Evolutionary conservation across 2,329 filamentous ascomycete genomes (phyloP), one percentile per base, ranked within the genome.

Genomic region (Apiospora pterosperma): DNA sequence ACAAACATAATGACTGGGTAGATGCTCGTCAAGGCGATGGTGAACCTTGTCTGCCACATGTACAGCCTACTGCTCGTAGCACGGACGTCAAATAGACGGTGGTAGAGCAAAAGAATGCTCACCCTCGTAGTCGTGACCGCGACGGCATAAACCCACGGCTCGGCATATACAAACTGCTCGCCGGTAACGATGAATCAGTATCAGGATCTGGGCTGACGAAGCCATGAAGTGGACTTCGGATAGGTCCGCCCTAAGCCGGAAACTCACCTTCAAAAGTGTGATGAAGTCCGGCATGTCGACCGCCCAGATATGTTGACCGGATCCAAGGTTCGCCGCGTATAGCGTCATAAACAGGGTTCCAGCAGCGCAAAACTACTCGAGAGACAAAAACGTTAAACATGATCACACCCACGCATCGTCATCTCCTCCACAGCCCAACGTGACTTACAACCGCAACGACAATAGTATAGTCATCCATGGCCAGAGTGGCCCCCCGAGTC

Each of bases 21-120:
- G 23, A 66, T 67, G 10, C 69, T 21, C 10, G 69, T 69, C n/a
- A 76, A 66, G 58, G 64, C 70, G 1, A 67, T 59, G 16, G 70
- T 70, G 52, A 69, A 64, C 7, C 28, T 67, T 23, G 74, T 65
- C 19, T 68, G 67, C 34, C 72, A 65, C 19, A 71, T 68, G 42
- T 73, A 69, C 2, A 59, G 19, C 31, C 19, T 59, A 31, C 58
- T 69, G 67, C 64, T 34, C 64, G 58, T 38, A n/a, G 67, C 68
- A 5, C 68, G 70, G n/a, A 73, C 66, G 31, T 74, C 68, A 62
- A 77, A 76, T 10, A 77, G 64, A 11, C 74, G 72, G 25, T 70
- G 70, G 55, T 77, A 77, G 64, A 76, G 73, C 23, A 76, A 61
- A 7, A 76, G 55, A 21, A 77, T 75, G 31, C 74, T 75, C 39